Conservation (phyloP, 305 asterid genomes). For the Rubia balearica region DNA sequence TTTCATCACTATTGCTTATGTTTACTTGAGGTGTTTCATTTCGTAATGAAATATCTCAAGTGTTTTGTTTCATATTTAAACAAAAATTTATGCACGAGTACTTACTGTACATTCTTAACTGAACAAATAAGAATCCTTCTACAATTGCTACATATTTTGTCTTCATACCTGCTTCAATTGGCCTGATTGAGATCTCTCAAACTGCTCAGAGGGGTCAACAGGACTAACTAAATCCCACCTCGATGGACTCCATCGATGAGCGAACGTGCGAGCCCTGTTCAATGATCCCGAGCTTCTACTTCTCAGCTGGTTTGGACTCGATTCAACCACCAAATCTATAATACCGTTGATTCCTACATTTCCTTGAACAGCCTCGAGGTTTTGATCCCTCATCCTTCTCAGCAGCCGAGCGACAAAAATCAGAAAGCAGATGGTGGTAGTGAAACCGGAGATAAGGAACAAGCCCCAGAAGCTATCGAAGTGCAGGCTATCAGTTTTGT, state of each 20-base stretch:
- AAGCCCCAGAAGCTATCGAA: constrained; percentile 34
- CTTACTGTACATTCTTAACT: too few species aligned
- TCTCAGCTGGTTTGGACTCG: background rate
- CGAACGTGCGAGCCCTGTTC: constrained; percentile 7
- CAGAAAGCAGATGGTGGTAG: constrained; percentile 27
- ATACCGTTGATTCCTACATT: constrained; percentile 1
- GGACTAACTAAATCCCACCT: constrained; percentile 27
- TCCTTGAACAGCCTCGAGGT: background rate
- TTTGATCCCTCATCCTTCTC: constrained; percentile 5
- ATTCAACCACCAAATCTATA: constrained; percentile 4
- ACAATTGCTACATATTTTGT: background rate
- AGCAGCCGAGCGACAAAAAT: constrained; percentile 14
- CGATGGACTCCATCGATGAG: constrained; percentile 11
- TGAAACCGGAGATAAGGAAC: constrained; percentile 24
- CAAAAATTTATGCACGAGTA: too few species aligned
- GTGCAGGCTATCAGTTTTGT: constrained; percentile 21
- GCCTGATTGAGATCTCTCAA: constrained; percentile 14
- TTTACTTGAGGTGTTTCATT: rapidly evolving
- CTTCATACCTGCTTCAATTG: background rate
- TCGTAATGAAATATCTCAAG: too few species aligned
- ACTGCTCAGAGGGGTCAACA: constrained; percentile 16
- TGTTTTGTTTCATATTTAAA: too few species aligned
- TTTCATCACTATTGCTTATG: too few species aligned
- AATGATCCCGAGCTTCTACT: background rate
- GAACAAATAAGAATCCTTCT: background rate